Conservation (phyloP, 441 rosid species). For the Pelargonium cotyledonis region DNA sequence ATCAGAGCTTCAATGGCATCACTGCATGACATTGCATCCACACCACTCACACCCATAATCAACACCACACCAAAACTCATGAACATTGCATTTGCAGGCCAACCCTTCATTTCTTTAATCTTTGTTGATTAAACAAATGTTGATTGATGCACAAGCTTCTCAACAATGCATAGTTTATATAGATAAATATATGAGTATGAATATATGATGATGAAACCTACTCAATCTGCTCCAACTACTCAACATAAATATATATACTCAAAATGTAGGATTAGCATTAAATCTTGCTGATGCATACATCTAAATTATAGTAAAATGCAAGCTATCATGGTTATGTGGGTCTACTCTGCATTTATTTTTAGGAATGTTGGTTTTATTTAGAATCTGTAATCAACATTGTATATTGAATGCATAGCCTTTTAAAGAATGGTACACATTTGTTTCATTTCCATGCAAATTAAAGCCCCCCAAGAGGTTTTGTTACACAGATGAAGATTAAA, state of each 20-base stretch:
- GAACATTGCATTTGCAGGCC: not conserved
- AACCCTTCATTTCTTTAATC: slow-evolving; percentile 4
- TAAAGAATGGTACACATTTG: not conserved
- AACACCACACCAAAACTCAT: not conserved
- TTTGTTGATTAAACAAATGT: not conserved
- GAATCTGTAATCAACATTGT: not conserved
- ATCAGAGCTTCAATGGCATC: slow-evolving; percentile 6
- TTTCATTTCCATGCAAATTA: not conserved
- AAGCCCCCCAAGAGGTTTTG: too few relatives aligned
- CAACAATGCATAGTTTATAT: not conserved
- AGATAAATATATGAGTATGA: not conserved
- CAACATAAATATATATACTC: not conserved
- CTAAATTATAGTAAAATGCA: not conserved
- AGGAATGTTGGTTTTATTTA: slow-evolving; percentile 1
- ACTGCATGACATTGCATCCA: not conserved
- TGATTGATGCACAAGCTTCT: not conserved
- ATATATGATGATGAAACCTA: not conserved
- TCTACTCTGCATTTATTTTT: not conserved
- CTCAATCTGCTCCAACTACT: slow-evolving; percentile 9
- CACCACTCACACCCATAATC: not conserved
- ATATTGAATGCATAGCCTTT: not conserved
- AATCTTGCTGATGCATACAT: not conserved
- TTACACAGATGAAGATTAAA: slow-evolving; percentile 29
- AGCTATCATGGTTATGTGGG: not conserved
- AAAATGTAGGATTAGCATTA: not conserved